Conservation (phyloP, 345 rosid genomes). For the Camelina hispida region DNA sequence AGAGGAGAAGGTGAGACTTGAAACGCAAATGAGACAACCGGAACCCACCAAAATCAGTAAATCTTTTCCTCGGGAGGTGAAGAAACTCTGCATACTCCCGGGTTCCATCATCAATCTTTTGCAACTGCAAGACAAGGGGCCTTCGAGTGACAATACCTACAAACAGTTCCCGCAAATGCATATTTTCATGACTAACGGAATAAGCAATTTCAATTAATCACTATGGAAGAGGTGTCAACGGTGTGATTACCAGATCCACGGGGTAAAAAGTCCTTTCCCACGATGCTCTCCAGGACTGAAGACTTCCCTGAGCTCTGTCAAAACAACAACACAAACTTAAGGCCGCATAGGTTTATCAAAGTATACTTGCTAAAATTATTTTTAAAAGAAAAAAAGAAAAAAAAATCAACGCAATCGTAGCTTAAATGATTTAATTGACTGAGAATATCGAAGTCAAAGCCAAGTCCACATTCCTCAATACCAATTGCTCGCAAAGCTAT, state of each 20-base stretch:
- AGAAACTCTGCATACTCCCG: slow-evolving; percentile 98
- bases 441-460: slow-evolving; percentile 28
- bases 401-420: neutral
- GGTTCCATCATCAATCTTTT: slow-evolving; percentile 87
- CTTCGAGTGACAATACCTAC: slow-evolving; percentile 95
- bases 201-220: neutral
- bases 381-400: too few relatives aligned
- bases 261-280: slow-evolving; percentile 97
- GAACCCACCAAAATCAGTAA: slow-evolving; percentile 82
- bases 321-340: slow-evolving; percentile 23
- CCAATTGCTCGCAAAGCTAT: neutral
- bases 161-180: slow-evolving; percentile 25
- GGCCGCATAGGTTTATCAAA: neutral
- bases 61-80: slow-evolving; percentile 81
- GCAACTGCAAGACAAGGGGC: slow-evolving; percentile 98
- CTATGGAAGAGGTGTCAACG: slow-evolving; percentile 1
- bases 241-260: slow-evolving; percentile 90
- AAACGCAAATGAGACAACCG: neutral
- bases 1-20: neutral
- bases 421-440: neutral
- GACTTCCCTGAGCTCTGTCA: slow-evolving; percentile 98
- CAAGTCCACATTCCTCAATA: slow-evolving; percentile 31
- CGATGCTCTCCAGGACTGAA: slow-evolving; percentile 95
- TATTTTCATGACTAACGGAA: neutral
- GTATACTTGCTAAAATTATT: neutral